A percentile compares a stretch with the other conserved stretches of the same genome.
Evolutionary conservation across 2,329 filamentous ascomycete genomes (phyloP).

Genomic region (Fusarium equiseti): DNA sequence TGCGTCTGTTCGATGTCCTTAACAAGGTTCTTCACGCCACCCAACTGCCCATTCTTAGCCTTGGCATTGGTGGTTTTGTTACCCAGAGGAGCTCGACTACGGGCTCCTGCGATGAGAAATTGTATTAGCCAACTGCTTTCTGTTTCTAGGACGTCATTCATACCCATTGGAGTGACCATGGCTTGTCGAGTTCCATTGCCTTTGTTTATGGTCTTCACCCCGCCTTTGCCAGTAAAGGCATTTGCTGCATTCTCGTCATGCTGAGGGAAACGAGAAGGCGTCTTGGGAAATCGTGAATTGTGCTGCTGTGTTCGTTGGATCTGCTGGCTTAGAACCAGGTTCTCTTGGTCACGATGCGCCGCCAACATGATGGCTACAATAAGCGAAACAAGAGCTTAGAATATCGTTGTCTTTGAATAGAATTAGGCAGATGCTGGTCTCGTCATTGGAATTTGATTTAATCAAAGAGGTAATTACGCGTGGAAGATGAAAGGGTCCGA

Average conservation of each 20-base stretch:
- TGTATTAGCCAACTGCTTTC: slow-evolving; percentile 19
- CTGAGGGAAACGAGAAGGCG: slow-evolving; percentile 79
- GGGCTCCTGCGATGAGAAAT: slow-evolving; percentile 49
- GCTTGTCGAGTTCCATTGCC: slow-evolving; percentile 61
- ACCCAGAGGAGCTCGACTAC: slow-evolving; percentile 83
- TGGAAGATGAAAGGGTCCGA: slow-evolving; percentile 30
- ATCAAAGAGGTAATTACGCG: slow-evolving; percentile 39
- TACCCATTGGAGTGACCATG: slow-evolving; percentile 86
- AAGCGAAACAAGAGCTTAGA: slow-evolving; percentile 20
- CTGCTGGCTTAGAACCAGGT: slow-evolving; percentile 81
- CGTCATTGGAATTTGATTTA: slow-evolving; percentile 26
- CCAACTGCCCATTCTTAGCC: slow-evolving; percentile 74
- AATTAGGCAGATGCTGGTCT: slow-evolving; percentile 25
- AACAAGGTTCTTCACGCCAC: slow-evolving; percentile 70
- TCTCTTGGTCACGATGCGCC: slow-evolving; percentile 87
- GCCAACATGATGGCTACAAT: slow-evolving; percentile 72
- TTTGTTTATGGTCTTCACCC: slow-evolving; percentile 63
- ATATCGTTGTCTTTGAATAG: slow-evolving; percentile 17
- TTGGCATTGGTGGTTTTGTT: slow-evolving; percentile 98
- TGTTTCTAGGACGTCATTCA: slow-evolving; percentile 41
- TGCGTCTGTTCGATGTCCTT: slow-evolving; percentile 73
- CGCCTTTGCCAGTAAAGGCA: slow-evolving; percentile 59
- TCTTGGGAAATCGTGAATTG: slow-evolving; percentile 83
- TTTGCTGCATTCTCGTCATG: slow-evolving; percentile 83
- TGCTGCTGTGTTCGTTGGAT: slow-evolving; percentile 80